Evolutionary conservation across 108 stramenopile species (phyloP).

Genomic region (Conticribra weissflogii): DNA sequence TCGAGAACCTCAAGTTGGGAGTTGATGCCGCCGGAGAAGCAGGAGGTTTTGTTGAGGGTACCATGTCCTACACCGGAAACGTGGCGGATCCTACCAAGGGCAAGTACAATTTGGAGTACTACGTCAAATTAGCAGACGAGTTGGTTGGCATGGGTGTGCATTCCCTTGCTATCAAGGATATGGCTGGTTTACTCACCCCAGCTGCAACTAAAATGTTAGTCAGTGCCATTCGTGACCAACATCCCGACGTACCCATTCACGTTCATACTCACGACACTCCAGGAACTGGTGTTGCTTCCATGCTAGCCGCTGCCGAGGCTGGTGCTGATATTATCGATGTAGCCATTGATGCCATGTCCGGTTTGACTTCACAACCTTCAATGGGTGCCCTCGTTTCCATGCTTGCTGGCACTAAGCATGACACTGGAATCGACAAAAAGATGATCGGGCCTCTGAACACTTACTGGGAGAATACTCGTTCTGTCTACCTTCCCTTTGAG

Average conservation of each 20-base stretch:
- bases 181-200: constrained; percentile 88
- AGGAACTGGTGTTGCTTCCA: constrained; percentile 92
- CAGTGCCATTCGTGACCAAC: constrained; percentile 65
- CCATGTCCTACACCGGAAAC: constrained; percentile 76
- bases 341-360: constrained; percentile 91
- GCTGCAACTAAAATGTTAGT: constrained; percentile 71
- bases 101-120: constrained; percentile 86
- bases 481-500: constrained; percentile 93
- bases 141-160: constrained; percentile 73
- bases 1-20: constrained; percentile 84
- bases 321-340: constrained; percentile 94
- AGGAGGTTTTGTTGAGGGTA: constrained; percentile 85
- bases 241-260: constrained; percentile 93
- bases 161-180: constrained; percentile 85
- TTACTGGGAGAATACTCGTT: constrained; percentile 92
- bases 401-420: constrained; percentile 72
- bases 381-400: constrained; percentile 90
- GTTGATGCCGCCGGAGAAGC: constrained; percentile 83
- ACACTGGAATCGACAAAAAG: constrained; percentile 79
- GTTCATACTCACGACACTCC: constrained; percentile 98
- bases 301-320: constrained; percentile 87
- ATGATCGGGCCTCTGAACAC: constrained; percentile 68
- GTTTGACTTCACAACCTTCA: constrained; percentile 92
- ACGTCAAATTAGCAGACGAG: constrained; percentile 69
- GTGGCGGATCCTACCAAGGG: constrained; percentile 55